phyloP scores from a whole-genome alignment of 1,284 basidiomycete genomes.

The Flammula alnicola region DNA sequence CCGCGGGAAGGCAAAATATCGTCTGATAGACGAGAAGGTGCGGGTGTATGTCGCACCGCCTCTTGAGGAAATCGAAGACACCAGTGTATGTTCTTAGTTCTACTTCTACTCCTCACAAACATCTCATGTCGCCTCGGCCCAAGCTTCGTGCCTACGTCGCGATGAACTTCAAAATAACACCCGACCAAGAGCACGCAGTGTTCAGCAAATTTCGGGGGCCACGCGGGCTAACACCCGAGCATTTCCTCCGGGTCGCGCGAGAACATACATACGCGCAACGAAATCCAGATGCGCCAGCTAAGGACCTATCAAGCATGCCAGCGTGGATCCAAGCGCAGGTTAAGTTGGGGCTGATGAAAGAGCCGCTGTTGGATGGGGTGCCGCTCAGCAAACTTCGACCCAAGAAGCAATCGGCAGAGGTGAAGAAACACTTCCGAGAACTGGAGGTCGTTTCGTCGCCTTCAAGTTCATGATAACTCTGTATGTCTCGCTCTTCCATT shows the following conservation, averaged over 20 bases:
- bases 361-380: not conserved
- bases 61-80: constrained; percentile 63
- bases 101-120: not conserved
- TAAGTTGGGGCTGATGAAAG: constrained; percentile 14
- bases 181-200: constrained; percentile 37
- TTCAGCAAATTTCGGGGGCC: constrained; percentile 40
- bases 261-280: constrained; percentile 46
- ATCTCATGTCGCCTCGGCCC: not conserved
- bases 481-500: too few species aligned
- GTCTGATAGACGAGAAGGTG: constrained; percentile 81
- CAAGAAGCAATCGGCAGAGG: too few species aligned
- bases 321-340: constrained; percentile 23
- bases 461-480: too few species aligned
- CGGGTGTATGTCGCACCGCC: constrained; percentile 86
- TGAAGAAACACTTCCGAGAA: too few species aligned
- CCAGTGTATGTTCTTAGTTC: constrained; percentile 51
- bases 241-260: constrained; percentile 44
- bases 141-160: constrained; percentile 56
- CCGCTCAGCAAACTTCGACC: too few species aligned
- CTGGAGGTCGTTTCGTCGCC: too few species aligned
- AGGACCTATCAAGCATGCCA: constrained; percentile 4
- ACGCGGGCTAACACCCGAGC: constrained; percentile 43
- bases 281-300: constrained; percentile 17
- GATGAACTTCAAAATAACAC: constrained; percentile 38
- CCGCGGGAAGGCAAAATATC: constrained; percentile 76